Percentiles rank a stretch among this genome's conserved stretches.
Evolutionary conservation across 495 filamentous ascomycete species (phyloP).

Genomic region (Penicillium diatomitis): DNA sequence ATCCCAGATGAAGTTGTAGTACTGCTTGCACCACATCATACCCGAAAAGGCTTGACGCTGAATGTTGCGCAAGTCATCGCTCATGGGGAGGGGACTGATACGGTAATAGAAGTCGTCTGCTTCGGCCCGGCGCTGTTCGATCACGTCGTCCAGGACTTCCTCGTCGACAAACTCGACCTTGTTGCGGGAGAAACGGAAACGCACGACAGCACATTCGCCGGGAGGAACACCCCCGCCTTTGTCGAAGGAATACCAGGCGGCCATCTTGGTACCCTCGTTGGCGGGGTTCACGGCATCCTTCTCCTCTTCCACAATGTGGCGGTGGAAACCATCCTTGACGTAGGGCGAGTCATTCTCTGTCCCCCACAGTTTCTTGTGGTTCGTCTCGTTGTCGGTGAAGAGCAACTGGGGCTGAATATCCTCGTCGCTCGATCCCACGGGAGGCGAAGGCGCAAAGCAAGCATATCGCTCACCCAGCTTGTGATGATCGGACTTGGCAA

Average conservation of each 20-base stretch:
- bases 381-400: constrained; percentile 95
- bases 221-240: constrained; percentile 78
- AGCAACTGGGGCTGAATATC: constrained; percentile 77
- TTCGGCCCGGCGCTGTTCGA: constrained; percentile 75
- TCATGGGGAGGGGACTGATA: constrained; percentile 89
- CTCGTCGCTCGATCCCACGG: constrained; percentile 62
- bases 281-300: constrained; percentile 73
- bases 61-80: constrained; percentile 88
- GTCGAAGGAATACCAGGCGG: constrained; percentile 87
- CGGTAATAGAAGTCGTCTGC: constrained; percentile 94
- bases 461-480: constrained; percentile 76
- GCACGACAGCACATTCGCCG: constrained; percentile 89
- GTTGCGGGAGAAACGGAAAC: constrained; percentile 75
- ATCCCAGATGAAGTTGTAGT: constrained; percentile 94
- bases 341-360: constrained; percentile 71
- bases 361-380: constrained; percentile 65
- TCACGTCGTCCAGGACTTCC: constrained; percentile 82
- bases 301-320: constrained; percentile 73
- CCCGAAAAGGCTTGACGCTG: constrained; percentile 89
- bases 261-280: constrained; percentile 75
- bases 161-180: constrained; percentile 75
- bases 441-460: constrained; percentile 81
- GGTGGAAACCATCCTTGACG: constrained; percentile 93
- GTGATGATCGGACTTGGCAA: constrained; percentile 64
- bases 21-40: constrained; percentile 98